Evolutionary conservation across 169 alveolate genomes (phyloP), one percentile per base, ranked within the genome.

Genomic region (Plasmodium coatneyi): DNA sequence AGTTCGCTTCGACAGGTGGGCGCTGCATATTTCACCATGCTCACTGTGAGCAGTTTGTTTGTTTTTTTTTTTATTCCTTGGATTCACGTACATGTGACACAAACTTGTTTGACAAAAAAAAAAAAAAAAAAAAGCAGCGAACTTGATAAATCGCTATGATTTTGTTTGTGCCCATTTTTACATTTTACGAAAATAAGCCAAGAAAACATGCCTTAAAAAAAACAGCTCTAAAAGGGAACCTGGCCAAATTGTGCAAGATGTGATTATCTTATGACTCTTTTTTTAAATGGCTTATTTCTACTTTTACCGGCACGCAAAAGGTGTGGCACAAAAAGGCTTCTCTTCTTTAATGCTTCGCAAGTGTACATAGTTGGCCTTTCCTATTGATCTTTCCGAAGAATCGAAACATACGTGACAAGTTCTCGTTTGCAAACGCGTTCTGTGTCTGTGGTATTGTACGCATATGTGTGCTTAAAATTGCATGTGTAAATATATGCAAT

Each of bases 371-470:
- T 60, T 60, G 34, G 0, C 34, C 36, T 60, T 60, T 60, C 34
- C 5, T 2, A 4, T 22, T 22, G 34, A 6, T 12, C 76, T 25
- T 66, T 66, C 30, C 30, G 36, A 83, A 52, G 52, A 66, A 52
- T 83, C 52, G 34, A 16, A 83, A 70, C 34, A 30, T 66, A 71
- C 32, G 14, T 70, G 19, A 70, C 32, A 83, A 34, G 49, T 71
- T 19, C 36, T 41, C 49, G 32, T 34, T 36, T 83, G 46, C 74
- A 66, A 66, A 52, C 14, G 46, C 46, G 72, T 34, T 82, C 25
- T 82, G 34, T 66, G 56, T 83, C 70, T 83, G 36, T 83, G 39
- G 12, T 66, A 22, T 83, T 41, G 54, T 36, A 22, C 71, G 82
- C 71, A 16, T 82, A 56, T 28, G 56, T 82, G 71, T 16, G 60